Base-by-base conservation (phyloP, 2,329 filamentous ascomycete species). In the Claviceps pazoutovae region DNA sequence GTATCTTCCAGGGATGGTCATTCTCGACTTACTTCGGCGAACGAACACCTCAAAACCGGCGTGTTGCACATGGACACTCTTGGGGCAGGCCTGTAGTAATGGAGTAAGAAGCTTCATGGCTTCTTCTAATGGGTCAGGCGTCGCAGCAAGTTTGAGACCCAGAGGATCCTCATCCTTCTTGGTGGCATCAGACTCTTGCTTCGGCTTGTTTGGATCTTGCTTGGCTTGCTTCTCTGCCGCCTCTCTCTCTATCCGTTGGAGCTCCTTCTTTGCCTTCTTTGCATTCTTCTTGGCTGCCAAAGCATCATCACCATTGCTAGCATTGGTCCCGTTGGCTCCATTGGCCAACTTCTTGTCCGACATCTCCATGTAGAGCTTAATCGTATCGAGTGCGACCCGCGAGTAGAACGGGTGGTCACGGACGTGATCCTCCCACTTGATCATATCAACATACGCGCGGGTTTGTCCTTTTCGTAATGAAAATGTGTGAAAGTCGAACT, bases 401-500 rank as follows among this genome's bases (percentile, higher is more conserved):
- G 85, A 84, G 70, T 87, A 98, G 72, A 95, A 96, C 1, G 93
- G 93, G 65, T 98, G 93, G 60, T 95, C 86, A 51, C 89, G 83
- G 45, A 97, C 70, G 55, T 83, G 81, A 64, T 98, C 90, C 65
- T 97, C 91, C 94, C 93, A 98, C 59, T 86, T 81, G 46, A 98
- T 76, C 88, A 98, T 95, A 60, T 96, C 90, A 42, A 98, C 74
- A 64, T 98, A 98, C 1, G 93, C 87, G 52, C 91, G 78, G 55
- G 97, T 88, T 74, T 95, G 91, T 14, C 94, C 94, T 68, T 97
- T 98, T 19, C 93, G 78, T n/a, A 98, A 74, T 19, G 89, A 96
- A 69, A 98, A 98, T 65, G 82, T 88, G 74, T 98, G 94, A 74
- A 98, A 98, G 66, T 98, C 93, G 61, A 97, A 96, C 63, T 98